These are phyloP conservation scores for Epichloe aotearoae DNA, from an alignment of 2,329 filamentous ascomycete species.

Conservation along the genomic window DNA sequence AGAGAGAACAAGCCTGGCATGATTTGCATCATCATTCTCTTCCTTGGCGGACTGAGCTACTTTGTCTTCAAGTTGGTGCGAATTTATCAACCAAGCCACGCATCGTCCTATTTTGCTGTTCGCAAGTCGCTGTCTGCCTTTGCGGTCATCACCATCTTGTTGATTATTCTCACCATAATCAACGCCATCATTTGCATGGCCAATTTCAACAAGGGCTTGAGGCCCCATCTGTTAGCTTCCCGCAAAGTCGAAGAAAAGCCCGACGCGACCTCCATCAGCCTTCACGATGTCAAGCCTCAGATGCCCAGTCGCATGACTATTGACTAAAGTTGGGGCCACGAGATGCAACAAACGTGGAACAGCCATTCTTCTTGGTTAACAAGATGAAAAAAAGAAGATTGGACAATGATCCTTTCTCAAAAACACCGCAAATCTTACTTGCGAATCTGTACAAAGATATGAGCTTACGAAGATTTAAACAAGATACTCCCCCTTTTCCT, in stretches of 20 bases:
- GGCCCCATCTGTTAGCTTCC: conserved; percentile 61
- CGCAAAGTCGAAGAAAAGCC: conserved; percentile 38
- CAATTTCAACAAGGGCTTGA: conserved; percentile 85
- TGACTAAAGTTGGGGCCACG: conserved; percentile 29
- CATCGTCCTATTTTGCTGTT: conserved; percentile 58
- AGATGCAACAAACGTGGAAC: not conserved
- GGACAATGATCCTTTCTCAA: not conserved
- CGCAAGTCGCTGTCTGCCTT: conserved; percentile 83
- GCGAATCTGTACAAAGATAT: conserved; percentile 5
- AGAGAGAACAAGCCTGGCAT: conserved; percentile 73
- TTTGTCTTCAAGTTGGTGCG: conserved; percentile 97
- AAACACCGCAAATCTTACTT: conserved; percentile 1
- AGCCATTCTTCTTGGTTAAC: not conserved
- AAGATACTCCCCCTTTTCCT: conserved; percentile 1
- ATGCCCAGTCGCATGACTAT: conserved; percentile 47
- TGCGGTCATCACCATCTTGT: conserved; percentile 77
- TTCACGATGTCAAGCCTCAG: conserved; percentile 43
- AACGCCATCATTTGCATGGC: conserved; percentile 77
- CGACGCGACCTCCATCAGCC: conserved; percentile 40
- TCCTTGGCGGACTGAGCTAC: conserved; percentile 80
- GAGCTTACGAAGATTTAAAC: conserved; percentile 2
- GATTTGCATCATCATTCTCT: conserved; percentile 65
- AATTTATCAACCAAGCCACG: conserved; percentile 63
- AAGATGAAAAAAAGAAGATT: not conserved
- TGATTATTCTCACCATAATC: conserved; percentile 78